A percentile compares a stretch with the other conserved stretches of the same genome.
These are phyloP conservation scores for Aspergillus pseudotamarii DNA, from an alignment of 2,329 filamentous ascomycete species.

Conservation along the genomic window DNA sequence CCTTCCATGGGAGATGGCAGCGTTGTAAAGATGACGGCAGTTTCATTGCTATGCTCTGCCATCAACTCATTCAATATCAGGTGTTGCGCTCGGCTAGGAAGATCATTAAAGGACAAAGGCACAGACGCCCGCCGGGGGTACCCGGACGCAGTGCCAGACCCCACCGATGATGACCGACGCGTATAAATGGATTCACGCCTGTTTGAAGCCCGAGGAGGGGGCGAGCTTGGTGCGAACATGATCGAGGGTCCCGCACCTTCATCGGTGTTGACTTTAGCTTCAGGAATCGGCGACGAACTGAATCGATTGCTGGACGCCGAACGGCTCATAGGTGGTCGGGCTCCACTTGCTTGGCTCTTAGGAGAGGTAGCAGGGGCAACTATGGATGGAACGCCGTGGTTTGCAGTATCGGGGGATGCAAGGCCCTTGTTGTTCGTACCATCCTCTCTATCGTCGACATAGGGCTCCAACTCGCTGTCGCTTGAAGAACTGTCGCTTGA, in stretches of 20 bases:
- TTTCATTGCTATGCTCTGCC: conserved; percentile 65
- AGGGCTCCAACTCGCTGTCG: conserved; percentile 46
- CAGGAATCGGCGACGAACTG: conserved; percentile 72
- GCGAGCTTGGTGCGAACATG: conserved; percentile 66
- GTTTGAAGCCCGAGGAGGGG: conserved; percentile 33
- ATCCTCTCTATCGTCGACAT: conserved; percentile 40
- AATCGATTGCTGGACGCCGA: conserved; percentile 53
- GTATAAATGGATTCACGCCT: conserved; percentile 43
- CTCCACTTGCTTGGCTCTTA: conserved; percentile 20
- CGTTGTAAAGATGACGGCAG: conserved; percentile 81
- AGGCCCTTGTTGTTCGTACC: conserved; percentile 24
- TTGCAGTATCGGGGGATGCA: conserved; percentile 6
- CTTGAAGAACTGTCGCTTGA: conserved; percentile 49
- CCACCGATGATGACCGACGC: conserved; percentile 28
- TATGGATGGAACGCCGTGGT: conserved; percentile 28
- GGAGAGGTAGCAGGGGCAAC: conserved; percentile 27
- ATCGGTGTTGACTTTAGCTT: conserved; percentile 66
- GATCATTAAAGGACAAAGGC: conserved; percentile 80
- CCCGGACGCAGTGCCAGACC: conserved; percentile 41
- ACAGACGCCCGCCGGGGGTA: conserved; percentile 63
- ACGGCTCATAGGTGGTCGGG: conserved; percentile 31
- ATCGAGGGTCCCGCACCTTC: conserved; percentile 71
- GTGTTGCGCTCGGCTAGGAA: conserved; percentile 82
- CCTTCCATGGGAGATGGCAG: conserved; percentile 79
- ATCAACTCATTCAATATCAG: conserved; percentile 86